Percentiles rank a stretch among this genome's conserved stretches.
Evolutionary conservation across 148 eudicot genomes (phyloP).

Genomic region (Chenopodium suecicum): DNA sequence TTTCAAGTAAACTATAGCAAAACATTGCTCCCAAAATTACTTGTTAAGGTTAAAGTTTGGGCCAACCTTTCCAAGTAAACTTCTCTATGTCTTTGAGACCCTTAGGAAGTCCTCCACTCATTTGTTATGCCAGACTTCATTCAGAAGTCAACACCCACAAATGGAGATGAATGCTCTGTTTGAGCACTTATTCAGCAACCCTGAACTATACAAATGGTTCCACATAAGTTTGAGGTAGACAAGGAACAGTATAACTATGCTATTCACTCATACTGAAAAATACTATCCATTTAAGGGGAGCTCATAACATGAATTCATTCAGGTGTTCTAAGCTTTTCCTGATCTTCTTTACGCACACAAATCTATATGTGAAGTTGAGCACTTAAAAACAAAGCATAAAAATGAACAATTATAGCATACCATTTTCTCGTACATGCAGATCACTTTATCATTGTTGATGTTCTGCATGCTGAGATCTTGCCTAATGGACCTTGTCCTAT

Average conservation of each 20-base stretch:
- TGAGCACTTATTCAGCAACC: not conserved
- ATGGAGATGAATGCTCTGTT: not conserved
- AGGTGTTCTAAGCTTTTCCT: not conserved
- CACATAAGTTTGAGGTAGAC: not conserved
- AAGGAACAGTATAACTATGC: not conserved
- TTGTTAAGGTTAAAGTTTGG: not conserved
- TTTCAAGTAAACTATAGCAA: not conserved
- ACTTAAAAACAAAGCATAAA: conserved; percentile 3
- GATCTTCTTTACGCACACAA: not conserved
- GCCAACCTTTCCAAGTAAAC: not conserved
- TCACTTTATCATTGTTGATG: conserved; percentile 47
- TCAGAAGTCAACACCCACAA: not conserved
- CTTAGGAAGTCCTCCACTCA: not conserved
- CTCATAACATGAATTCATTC: not conserved
- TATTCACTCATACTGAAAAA: not conserved
- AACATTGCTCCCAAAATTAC: not conserved
- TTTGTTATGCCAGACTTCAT: not conserved
- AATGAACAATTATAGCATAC: conserved; percentile 35
- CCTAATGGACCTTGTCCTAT: conserved; percentile 91
- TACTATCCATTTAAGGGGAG: not conserved
- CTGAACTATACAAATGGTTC: not conserved
- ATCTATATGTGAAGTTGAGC: not conserved
- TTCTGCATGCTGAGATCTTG: conserved; percentile 96
- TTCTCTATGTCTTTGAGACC: not conserved
- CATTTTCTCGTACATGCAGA: conserved; percentile 82